Percentiles rank a stretch among this genome's conserved stretches.
These are phyloP conservation scores for Amorphotheca resinae DNA, from an alignment of 495 filamentous ascomycete species.

Conservation along the genomic window DNA sequence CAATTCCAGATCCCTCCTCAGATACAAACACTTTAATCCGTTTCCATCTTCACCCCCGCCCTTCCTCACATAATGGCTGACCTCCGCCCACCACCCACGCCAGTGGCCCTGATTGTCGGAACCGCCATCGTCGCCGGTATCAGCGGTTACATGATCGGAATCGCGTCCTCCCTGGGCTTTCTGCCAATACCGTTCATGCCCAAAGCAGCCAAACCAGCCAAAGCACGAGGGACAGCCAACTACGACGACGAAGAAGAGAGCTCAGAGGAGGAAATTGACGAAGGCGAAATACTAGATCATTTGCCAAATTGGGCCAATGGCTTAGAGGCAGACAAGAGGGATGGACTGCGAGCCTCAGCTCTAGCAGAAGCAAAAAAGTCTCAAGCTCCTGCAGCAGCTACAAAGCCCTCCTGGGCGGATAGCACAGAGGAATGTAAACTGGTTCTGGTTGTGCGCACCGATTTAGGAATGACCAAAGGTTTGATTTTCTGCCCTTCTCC, in stretches of 20 bases:
- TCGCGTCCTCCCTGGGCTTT: slow-evolving; percentile 38
- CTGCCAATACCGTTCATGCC: slow-evolving; percentile 29
- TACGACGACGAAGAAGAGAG: slow-evolving; percentile 32
- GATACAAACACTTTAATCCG: neutral
- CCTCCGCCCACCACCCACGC: slow-evolving; percentile 11
- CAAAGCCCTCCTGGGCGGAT: slow-evolving; percentile 15
- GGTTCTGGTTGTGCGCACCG: slow-evolving; percentile 81
- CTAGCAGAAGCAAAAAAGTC: slow-evolving; percentile 7
- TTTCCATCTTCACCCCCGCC: neutral
- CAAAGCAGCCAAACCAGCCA: neutral
- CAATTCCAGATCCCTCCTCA: neutral
- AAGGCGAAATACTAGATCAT: slow-evolving; percentile 41
- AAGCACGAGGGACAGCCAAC: slow-evolving; percentile 4
- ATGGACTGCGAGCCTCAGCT: slow-evolving; percentile 29
- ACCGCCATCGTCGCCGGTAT: slow-evolving; percentile 52
- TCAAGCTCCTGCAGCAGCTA: slow-evolving; percentile 2
- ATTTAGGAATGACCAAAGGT: slow-evolving; percentile 96
- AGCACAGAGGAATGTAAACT: slow-evolving; percentile 81
- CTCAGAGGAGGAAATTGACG: slow-evolving; percentile 38
- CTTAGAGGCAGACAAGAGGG: slow-evolving; percentile 32
- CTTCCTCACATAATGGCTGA: slow-evolving; percentile 13
- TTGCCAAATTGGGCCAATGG: slow-evolving; percentile 47
- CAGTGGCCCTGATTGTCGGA: slow-evolving; percentile 35
- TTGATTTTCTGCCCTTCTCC: slow-evolving; percentile 13
- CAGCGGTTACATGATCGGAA: slow-evolving; percentile 46